Evolutionary conservation across 2,329 filamentous ascomycete species (phyloP).

Genomic region (Pseudocercospora cruenta): DNA sequence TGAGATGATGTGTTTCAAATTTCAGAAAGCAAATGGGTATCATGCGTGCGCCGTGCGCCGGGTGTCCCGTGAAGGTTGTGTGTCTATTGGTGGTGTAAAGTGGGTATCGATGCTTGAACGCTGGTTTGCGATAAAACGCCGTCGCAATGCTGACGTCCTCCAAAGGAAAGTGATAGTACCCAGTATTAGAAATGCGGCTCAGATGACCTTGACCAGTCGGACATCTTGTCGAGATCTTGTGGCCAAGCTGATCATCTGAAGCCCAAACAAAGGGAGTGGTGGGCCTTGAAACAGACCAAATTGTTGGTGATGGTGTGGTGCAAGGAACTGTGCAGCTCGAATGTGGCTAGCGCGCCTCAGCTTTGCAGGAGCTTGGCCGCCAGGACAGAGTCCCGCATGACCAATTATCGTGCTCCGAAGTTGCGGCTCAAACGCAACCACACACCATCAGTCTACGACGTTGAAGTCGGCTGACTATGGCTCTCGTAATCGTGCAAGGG

Average conservation of each 20-base stretch:
- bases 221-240: slow-evolving; percentile 23
- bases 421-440: slow-evolving; percentile 26
- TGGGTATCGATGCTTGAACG: slow-evolving; percentile 23
- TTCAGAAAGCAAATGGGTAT: slow-evolving; percentile 30
- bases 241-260: slow-evolving; percentile 25
- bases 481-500: slow-evolving; percentile 41
- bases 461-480: slow-evolving; percentile 38
- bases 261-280: slow-evolving; percentile 29
- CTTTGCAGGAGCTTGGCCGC: slow-evolving; percentile 16
- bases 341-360: slow-evolving; percentile 16
- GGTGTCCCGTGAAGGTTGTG: slow-evolving; percentile 30
- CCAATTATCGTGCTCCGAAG: slow-evolving; percentile 19
- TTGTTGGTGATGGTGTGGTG: slow-evolving; percentile 29
- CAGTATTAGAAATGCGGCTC: slow-evolving; percentile 23
- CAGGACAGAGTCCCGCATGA: slow-evolving; percentile 23
- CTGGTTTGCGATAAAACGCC: slow-evolving; percentile 21
- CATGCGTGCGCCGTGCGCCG: slow-evolving; percentile 29
- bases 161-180: slow-evolving; percentile 18
- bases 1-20: slow-evolving; percentile 8
- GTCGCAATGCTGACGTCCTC: slow-evolving; percentile 29
- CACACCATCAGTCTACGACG: slow-evolving; percentile 29
- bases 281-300: slow-evolving; percentile 21
- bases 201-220: slow-evolving; percentile 27
- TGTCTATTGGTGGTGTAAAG: slow-evolving; percentile 26
- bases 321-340: slow-evolving; percentile 17